These are phyloP conservation scores for Lecanicillium sp. DNA, from an alignment of 2,329 filamentous ascomycete species.

Conservation along the genomic window DNA sequence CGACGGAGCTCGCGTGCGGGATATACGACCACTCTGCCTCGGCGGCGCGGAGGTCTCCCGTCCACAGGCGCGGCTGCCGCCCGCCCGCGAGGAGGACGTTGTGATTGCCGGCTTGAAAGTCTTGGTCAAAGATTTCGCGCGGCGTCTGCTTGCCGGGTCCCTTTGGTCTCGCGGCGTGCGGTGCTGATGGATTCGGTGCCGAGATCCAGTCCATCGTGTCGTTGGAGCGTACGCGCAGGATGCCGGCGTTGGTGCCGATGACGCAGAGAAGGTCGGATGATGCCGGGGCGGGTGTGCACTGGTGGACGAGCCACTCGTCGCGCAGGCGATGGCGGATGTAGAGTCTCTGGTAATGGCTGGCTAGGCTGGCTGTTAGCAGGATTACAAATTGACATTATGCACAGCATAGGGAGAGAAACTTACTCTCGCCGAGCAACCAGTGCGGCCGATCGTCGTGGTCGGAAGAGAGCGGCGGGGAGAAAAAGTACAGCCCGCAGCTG, in stretches of 20 bases:
- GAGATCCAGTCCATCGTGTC: slow-evolving; percentile 26
- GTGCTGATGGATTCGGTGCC: slow-evolving; percentile 11
- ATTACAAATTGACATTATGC: not conserved
- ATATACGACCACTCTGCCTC: slow-evolving; percentile 23
- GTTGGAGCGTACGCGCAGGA: slow-evolving; percentile 28
- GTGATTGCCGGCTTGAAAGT: slow-evolving; percentile 36
- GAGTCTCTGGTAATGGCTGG: slow-evolving; percentile 23
- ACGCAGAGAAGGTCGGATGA: slow-evolving; percentile 34
- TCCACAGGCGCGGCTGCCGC: slow-evolving; percentile 37
- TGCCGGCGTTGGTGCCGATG: slow-evolving; percentile 40
- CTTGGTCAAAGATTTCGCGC: slow-evolving; percentile 38
- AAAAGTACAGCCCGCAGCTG: slow-evolving; percentile 26
- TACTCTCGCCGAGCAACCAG: slow-evolving; percentile 32
- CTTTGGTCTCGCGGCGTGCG: not conserved
- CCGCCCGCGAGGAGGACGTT: slow-evolving; percentile 43
- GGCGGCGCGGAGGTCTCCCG: slow-evolving; percentile 36
- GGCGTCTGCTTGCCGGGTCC: slow-evolving; percentile 13
- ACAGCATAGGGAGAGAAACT: slow-evolving; percentile 3
- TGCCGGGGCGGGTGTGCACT: slow-evolving; percentile 33
- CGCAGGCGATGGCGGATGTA: slow-evolving; percentile 18
- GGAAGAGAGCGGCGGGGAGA: slow-evolving; percentile 26
- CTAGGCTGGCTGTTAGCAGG: slow-evolving; percentile 12
- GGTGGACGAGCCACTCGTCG: slow-evolving; percentile 27
- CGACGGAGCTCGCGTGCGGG: slow-evolving; percentile 32
- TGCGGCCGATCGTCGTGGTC: slow-evolving; percentile 19